phyloP scores from a whole-genome alignment of 1,284 basidiomycete genomes.

The Testicularia cyperi region DNA sequence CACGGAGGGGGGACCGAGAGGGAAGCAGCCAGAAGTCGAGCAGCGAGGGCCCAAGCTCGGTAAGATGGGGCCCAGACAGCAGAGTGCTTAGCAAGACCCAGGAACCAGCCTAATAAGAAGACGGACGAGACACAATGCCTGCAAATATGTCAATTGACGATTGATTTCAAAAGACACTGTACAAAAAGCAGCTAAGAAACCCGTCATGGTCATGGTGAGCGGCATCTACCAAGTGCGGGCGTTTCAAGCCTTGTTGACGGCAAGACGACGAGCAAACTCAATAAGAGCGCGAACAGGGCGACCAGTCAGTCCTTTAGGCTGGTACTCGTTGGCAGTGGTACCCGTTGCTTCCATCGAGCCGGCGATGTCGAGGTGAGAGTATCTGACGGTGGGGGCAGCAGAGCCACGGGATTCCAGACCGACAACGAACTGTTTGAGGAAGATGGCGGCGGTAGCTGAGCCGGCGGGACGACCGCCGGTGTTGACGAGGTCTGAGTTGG shows the following conservation, averaged over 20 bases:
- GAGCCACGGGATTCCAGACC: constrained; percentile 50
- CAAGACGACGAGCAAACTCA: constrained; percentile 57
- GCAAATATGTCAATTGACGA: too few relatives aligned
- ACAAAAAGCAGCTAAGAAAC: too few relatives aligned
- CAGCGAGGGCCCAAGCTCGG: too few relatives aligned
- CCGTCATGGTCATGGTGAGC: too few relatives aligned
- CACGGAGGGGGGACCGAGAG: too few relatives aligned
- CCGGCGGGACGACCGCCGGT: constrained; percentile 71
- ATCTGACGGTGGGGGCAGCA: constrained; percentile 37
- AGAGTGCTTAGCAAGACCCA: too few relatives aligned
- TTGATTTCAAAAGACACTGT: too few relatives aligned
- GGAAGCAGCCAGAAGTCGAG: too few relatives aligned
- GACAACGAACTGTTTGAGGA: constrained; percentile 73
- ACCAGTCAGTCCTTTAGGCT: constrained; percentile 77
- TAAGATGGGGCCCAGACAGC: too few relatives aligned
- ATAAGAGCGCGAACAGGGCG: constrained; percentile 70
- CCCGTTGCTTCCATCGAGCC: constrained; percentile 68
- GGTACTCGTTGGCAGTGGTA: constrained; percentile 67
- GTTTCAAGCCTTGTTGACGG: constrained; percentile 16
- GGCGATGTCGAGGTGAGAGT: constrained; percentile 69
- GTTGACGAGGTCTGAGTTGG: constrained; percentile 78
- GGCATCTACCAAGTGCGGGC: too few relatives aligned
- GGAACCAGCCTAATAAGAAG: too few relatives aligned
- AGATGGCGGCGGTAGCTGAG: constrained; percentile 78
- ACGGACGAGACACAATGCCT: too few relatives aligned